These are phyloP conservation scores for Avena eriantha DNA, from an alignment of 176 grass and related monocot genomes.

Conservation along the genomic window DNA sequence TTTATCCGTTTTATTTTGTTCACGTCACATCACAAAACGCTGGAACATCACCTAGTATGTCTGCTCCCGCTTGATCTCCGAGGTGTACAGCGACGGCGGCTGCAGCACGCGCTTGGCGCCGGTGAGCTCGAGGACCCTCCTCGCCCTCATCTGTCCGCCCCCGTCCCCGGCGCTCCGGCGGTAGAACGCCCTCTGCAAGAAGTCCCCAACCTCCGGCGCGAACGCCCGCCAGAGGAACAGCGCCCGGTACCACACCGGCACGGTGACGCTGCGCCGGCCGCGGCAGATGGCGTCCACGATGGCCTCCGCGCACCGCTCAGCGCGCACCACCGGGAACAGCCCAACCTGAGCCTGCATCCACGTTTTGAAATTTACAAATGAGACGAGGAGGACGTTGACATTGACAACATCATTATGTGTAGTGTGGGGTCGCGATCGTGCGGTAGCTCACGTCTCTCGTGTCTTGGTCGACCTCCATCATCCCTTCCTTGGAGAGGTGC, in stretches of 20 bases:
- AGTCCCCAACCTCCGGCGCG: conserved; percentile 59
- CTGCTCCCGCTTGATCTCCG: conserved; percentile 57
- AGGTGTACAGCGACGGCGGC: conserved; percentile 52
- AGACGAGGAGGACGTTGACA: neutral
- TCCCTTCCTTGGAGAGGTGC: conserved; percentile 52
- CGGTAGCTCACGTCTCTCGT: conserved; percentile 55
- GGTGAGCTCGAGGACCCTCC: conserved; percentile 47
- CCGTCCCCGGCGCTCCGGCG: conserved; percentile 17
- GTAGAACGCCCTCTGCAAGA: conserved; percentile 61
- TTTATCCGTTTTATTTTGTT: neutral
- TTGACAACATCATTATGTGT: neutral
- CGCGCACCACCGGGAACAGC: conserved; percentile 56
- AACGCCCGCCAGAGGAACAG: conserved; percentile 61
- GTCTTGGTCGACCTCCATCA: conserved; percentile 58
- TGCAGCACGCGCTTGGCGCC: conserved; percentile 59
- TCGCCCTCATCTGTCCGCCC: conserved; percentile 29
- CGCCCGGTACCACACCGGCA: conserved; percentile 66
- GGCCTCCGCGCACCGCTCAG: conserved; percentile 51
- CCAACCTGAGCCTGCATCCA: conserved; percentile 56
- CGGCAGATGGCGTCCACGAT: conserved; percentile 66
- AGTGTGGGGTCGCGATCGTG: neutral
- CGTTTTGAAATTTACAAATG: neutral
- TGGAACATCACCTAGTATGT: neutral
- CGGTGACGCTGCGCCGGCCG: conserved; percentile 52
- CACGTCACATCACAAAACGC: too few relatives aligned